Base-by-base conservation (phyloP, 306 rosid species). In the Parietaria judaica region DNA sequence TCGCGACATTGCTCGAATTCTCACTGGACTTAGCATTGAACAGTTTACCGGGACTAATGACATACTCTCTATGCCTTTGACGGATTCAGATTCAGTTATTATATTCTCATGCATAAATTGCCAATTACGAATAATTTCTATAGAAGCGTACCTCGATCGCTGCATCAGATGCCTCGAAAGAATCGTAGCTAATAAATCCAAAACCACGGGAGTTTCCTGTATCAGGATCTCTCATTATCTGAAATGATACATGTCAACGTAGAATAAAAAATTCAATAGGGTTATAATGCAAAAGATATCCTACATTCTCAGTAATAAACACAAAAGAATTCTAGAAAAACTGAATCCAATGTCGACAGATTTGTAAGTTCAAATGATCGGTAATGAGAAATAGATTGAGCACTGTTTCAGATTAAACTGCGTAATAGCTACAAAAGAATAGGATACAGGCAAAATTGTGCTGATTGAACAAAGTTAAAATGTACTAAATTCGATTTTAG, bases 221-320 rank as follows among this genome's bases (percentile, higher is more conserved):
- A 10, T 94, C 99, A 0, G 99, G 97, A 76, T 94, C 99, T 75
- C 99, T 88, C 99, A 94, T 94, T 56, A 94, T 94, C 99, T 94
- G 81, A 71, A 80, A 71, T 4, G 46, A 59, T 50, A 34, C 51
- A 36, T n/a, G 43, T 10, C 50, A 60, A 14, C 6, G 17, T 60
- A 15, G 17, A 49, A 39, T n/a, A 5, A 36, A 36, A 50, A 7
- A 36, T 51, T 63, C 9, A 41, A 63, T 14, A 14, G 14, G 10
- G 10, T 50, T 9, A 37, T 36, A 37, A 14, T 36, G 11, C 11
- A 3, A 5, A 41, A 8, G 3, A 1, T 41, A 41, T 41, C 45
- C 31, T 23, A 2, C 31, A 23, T 23, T 23, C 31, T 23, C 31
- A 23, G 31, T 23, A 23, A 23, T 23, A 23, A 23, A 23, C 31